Evolutionary conservation across 2,329 filamentous ascomycete species (phyloP).

Genomic region (Raffaelea ambrosiae): DNA sequence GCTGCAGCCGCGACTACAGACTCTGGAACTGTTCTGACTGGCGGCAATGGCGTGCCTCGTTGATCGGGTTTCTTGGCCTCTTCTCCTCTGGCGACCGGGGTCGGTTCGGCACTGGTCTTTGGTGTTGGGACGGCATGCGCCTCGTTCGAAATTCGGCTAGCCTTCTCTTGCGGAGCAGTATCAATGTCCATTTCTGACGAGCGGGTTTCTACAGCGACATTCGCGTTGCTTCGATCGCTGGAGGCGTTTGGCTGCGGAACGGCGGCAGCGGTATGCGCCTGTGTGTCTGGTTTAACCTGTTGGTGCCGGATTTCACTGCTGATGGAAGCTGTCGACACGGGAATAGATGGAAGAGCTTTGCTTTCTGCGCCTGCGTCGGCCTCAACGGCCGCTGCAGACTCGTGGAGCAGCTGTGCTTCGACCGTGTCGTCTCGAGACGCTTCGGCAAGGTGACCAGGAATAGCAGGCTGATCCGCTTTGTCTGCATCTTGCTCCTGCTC

Average conservation of each 20-base stretch:
- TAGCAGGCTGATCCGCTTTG: not conserved
- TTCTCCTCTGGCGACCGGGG: not conserved
- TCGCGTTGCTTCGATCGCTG: too few relatives aligned
- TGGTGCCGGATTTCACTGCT: too few relatives aligned
- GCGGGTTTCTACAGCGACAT: too few relatives aligned
- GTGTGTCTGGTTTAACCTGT: too few relatives aligned
- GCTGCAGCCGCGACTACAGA: not conserved
- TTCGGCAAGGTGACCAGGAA: not conserved
- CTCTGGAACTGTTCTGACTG: too few relatives aligned
- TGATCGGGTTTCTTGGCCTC: not conserved
- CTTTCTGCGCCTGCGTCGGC: not conserved
- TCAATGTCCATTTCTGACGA: too few relatives aligned
- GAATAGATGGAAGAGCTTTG: not conserved
- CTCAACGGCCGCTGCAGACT: slow-evolving; percentile 24
- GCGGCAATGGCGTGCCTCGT: not conserved
- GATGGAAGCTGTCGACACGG: too few relatives aligned
- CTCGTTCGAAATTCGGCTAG: too few relatives aligned
- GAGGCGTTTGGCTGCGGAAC: too few relatives aligned
- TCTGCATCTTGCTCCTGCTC: slow-evolving; percentile 19
- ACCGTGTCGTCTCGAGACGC: slow-evolving; percentile 14
- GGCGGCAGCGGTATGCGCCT: too few relatives aligned
- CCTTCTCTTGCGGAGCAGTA: too few relatives aligned
- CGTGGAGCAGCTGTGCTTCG: slow-evolving; percentile 37
- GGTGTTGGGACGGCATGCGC: not conserved
- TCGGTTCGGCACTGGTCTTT: not conserved